Conservation (phyloP, 345 rosid species). For the Isatis tinctoria region DNA sequence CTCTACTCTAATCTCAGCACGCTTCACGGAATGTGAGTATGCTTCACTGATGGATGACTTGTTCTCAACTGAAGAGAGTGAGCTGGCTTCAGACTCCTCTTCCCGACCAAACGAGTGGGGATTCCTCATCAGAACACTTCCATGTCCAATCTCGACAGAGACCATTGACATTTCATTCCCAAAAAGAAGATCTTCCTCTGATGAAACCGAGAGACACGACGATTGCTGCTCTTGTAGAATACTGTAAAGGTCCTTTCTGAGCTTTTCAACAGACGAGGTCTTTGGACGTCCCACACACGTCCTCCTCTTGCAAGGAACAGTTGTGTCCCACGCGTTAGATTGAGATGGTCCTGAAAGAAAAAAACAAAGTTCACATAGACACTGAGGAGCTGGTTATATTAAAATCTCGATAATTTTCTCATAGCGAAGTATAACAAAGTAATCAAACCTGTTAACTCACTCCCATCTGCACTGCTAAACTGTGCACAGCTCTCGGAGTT, state of each 20-base stretch:
- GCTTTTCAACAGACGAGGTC: conserved; percentile 88
- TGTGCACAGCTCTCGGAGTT: conserved; percentile 95
- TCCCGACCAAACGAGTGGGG: conserved; percentile 81
- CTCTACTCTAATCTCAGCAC: conserved; percentile 36
- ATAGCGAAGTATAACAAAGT: neutral
- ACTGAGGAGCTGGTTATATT: neutral
- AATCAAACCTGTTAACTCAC: conserved; percentile 85
- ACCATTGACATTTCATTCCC: conserved; percentile 90
- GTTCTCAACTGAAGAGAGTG: conserved; percentile 77
- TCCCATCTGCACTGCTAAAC: conserved; percentile 72
- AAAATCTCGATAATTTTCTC: neutral
- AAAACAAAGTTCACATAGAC: conserved; percentile 11
- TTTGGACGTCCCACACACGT: conserved; percentile 82
- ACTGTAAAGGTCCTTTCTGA: conserved; percentile 72
- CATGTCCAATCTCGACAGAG: conserved; percentile 96
- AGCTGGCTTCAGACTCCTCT: conserved; percentile 98
- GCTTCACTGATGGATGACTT: conserved; percentile 54
- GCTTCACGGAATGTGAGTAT: conserved; percentile 49
- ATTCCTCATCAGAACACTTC: conserved; percentile 82
- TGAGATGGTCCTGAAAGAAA: conserved; percentile 70
- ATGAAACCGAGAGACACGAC: conserved; percentile 78
- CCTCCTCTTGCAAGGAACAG: conserved; percentile 88
- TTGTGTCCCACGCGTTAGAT: conserved; percentile 79
- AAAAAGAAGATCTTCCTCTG: conserved; percentile 90
- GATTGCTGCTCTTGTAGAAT: conserved; percentile 95